Percentiles rank a stretch among this genome's conserved stretches.
Conservation (phyloP, 164 flowering plant genomes). For the Pachysandra terminalis region DNA sequence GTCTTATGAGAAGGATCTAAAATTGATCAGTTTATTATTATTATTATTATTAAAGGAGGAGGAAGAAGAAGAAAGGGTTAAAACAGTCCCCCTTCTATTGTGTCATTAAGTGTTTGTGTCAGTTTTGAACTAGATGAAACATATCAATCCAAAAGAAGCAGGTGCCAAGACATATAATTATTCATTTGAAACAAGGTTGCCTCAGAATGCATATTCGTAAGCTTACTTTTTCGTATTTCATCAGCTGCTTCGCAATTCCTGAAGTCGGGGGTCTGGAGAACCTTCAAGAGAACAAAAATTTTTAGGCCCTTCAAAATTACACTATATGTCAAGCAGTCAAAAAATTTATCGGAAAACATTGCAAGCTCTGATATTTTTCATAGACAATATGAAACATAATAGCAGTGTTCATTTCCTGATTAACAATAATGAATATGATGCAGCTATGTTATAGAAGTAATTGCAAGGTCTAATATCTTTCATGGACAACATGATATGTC, state of each 20-base stretch:
- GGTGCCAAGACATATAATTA: not conserved
- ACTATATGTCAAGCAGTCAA: not conserved
- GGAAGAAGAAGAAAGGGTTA: too few species aligned
- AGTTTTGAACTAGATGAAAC: not conserved
- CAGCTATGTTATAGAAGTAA: not conserved
- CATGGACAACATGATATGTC: not conserved
- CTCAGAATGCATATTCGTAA: slow-evolving; percentile 2
- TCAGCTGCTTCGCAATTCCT: slow-evolving; percentile 54
- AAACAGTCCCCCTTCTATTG: too few species aligned
- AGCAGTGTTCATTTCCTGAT: too few species aligned
- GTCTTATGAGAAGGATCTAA: too few species aligned
- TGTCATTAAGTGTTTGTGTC: too few species aligned
- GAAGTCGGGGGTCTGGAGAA: slow-evolving; percentile 55
- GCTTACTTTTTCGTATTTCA: slow-evolving; percentile 65
- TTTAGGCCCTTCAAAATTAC: not conserved
- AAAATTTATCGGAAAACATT: not conserved
- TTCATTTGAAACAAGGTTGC: not conserved
- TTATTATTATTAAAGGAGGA: too few species aligned
- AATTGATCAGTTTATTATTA: too few species aligned
- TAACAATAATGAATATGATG: too few species aligned
- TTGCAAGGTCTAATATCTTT: too few species aligned
- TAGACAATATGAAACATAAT: too few species aligned
- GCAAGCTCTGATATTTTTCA: not conserved
- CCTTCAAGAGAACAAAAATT: slow-evolving; percentile 33
- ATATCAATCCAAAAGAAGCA: not conserved